Base-by-base conservation (phyloP, 2,329 filamentous ascomycete genomes). In the Penicillium brasilianum region DNA sequence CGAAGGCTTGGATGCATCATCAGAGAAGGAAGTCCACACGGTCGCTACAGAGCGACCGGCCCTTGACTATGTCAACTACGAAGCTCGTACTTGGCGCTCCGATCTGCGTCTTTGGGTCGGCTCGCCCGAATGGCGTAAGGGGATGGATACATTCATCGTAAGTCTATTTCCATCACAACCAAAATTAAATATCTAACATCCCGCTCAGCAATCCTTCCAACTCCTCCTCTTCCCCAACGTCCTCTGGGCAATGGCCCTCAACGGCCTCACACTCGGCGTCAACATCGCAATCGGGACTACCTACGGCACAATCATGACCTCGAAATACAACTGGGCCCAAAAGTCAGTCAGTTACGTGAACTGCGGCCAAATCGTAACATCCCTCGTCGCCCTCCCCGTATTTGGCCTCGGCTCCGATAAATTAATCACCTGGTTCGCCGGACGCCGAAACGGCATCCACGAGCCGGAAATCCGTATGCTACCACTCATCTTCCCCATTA, bases 281-380 rank as follows among this genome's bases (percentile, higher is more conserved):
- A 80, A 81, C 59, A 75, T 82, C 22, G 78, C 76, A n/a, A 75
- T 81, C 18, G 75, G 74, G 7, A 80, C 78, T 0, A 81, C 78
- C 0, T 81, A 80, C 59, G 72, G 75, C 20, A 71, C 57, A 34
- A 76, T 80, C 37, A 54, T 81, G 18, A 69, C 72, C 1, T 57
- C 74, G 0, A 75, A 76, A 0, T 81, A 81, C 64, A 74, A 72
- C 60, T 81, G 77, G 76, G 71, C 74, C 2, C 63, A 74, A 3
- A 69, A 66, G 18, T 72, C 68, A 11, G 68, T 74, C 3, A 73
- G 71, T 54, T 80, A 80, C 64, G 73, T 77, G 32, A 77, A 77
- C 60, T 70, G 71, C 6, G 78, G 77, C 0, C 78, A 81, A 54
- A 80, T 80, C 13, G 66, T 79, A 1, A 72, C 71, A 3, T 71